Conservation (phyloP, 2,329 filamentous ascomycete genomes). For the Botrytis fabae region DNA sequence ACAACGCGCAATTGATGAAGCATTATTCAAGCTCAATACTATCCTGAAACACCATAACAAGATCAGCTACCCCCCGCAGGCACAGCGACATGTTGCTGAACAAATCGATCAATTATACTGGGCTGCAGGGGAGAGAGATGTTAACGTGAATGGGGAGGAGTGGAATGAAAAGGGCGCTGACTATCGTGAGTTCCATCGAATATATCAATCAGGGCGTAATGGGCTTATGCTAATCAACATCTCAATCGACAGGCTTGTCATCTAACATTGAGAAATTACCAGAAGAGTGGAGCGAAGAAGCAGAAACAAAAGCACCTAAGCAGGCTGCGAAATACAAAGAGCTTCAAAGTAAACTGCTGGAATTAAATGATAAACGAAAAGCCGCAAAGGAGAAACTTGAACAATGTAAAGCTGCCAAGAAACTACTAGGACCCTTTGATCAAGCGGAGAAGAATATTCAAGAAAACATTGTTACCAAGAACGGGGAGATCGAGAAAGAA, state of each 20-base stretch:
- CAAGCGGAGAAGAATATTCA: conserved; percentile 52
- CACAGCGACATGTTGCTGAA: conserved; percentile 70
- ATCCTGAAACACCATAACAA: conserved; percentile 63
- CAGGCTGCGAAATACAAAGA: conserved; percentile 54
- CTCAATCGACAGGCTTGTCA: conserved; percentile 27
- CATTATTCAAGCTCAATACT: conserved; percentile 59
- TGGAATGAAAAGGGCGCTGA: conserved; percentile 43
- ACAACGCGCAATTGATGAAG: conserved; percentile 55
- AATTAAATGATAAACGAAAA: conserved; percentile 50
- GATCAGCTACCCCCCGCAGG: conserved; percentile 66
- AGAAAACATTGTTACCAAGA: conserved; percentile 64
- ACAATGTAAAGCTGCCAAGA: conserved; percentile 51
- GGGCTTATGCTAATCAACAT: conserved; percentile 1
- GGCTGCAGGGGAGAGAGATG: conserved; percentile 45
- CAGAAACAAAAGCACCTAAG: conserved; percentile 42
- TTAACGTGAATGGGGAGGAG: conserved; percentile 43
- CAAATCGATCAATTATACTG: conserved; percentile 69
- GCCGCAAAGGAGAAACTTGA: conserved; percentile 46
- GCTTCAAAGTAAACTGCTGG: conserved; percentile 50
- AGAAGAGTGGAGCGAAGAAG: conserved; percentile 40
- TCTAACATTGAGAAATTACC: conserved; percentile 37
- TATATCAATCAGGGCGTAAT: neutral
- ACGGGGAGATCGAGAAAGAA: conserved; percentile 65
- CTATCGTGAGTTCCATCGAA: conserved; percentile 35
- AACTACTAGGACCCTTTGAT: conserved; percentile 54